phyloP scores from a whole-genome alignment of 208 protist genomes.

The Crithidia expoeki region DNA sequence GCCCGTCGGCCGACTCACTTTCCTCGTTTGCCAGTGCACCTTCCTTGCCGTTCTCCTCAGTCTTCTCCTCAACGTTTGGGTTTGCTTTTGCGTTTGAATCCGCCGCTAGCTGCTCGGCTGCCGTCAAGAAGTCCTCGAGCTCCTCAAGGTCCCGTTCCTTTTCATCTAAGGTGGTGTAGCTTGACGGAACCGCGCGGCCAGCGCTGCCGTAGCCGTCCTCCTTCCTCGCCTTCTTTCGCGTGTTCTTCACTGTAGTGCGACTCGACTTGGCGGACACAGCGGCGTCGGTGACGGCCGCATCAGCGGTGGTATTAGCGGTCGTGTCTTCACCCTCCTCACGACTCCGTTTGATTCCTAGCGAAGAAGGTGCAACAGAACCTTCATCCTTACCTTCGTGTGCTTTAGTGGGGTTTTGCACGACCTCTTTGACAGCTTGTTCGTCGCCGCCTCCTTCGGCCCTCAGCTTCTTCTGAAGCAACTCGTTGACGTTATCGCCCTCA shows the following conservation, averaged over 20 bases:
- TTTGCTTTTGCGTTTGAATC: neutral
- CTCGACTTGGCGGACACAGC: neutral
- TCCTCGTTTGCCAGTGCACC: slow-evolving; percentile 9
- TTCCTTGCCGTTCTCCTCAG: neutral
- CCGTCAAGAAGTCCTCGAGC: slow-evolving; percentile 45
- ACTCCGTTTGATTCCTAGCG: neutral
- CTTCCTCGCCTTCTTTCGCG: slow-evolving; percentile 19
- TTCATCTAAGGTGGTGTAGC: slow-evolving; percentile 38
- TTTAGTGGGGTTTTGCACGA: neutral
- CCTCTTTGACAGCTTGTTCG: neutral
- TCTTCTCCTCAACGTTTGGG: neutral
- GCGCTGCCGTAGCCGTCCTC: neutral
- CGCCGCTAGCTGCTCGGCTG: neutral
- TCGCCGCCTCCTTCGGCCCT: slow-evolving; percentile 8
- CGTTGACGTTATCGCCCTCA: slow-evolving; percentile 2
- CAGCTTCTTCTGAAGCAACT: neutral
- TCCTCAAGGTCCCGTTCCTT: slow-evolving; percentile 58
- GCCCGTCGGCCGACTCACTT: slow-evolving; percentile 15
- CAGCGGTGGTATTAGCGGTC: neutral
- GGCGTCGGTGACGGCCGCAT: no score
- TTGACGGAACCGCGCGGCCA: slow-evolving; percentile 6
- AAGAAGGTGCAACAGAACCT: neutral
- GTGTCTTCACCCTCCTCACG: slow-evolving; percentile 9
- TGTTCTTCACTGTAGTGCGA: neutral
- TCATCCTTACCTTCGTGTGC: neutral